Evolutionary conservation across 495 filamentous ascomycete species (phyloP).

Genomic region (Parachaetomium inaequale): DNA sequence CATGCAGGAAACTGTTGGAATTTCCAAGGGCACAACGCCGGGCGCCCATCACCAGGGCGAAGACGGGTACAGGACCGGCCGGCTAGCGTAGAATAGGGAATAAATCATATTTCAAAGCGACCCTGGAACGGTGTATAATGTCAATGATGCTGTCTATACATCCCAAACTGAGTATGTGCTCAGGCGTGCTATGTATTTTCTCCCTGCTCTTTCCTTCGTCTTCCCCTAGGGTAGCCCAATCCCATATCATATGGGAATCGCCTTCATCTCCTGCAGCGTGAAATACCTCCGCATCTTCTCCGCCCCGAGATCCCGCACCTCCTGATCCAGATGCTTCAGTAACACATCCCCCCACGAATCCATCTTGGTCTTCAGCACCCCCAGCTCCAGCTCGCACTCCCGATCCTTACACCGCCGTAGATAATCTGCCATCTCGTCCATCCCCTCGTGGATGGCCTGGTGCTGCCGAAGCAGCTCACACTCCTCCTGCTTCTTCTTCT

Average conservation of each 20-base stretch:
- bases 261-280: slow-evolving; percentile 69
- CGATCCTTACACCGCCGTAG: slow-evolving; percentile 59
- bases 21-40: too few relatives aligned
- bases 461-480: slow-evolving; percentile 73
- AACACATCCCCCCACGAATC: slow-evolving; percentile 60
- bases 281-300: slow-evolving; percentile 89
- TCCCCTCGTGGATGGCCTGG: slow-evolving; percentile 71
- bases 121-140: too few relatives aligned
- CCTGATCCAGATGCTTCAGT: slow-evolving; percentile 70
- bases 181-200: too few relatives aligned
- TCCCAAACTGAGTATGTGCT: too few relatives aligned
- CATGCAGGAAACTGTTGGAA: too few relatives aligned
- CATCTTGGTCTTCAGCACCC: slow-evolving; percentile 67
- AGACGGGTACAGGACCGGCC: too few relatives aligned
- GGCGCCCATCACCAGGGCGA: too few relatives aligned
- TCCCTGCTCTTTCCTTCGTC: background rate
- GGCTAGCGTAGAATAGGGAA: too few relatives aligned
- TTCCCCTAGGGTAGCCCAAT: background rate
- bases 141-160: too few relatives aligned
- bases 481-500: slow-evolving; percentile 16
- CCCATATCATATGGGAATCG: slow-evolving; percentile 60
- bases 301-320: slow-evolving; percentile 65
- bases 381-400: slow-evolving; percentile 64
- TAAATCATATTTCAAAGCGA: too few relatives aligned
- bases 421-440: slow-evolving; percentile 71